Conservation (phyloP, 2,329 filamentous ascomycete species). For the Sclerotinia glacialis region DNA sequence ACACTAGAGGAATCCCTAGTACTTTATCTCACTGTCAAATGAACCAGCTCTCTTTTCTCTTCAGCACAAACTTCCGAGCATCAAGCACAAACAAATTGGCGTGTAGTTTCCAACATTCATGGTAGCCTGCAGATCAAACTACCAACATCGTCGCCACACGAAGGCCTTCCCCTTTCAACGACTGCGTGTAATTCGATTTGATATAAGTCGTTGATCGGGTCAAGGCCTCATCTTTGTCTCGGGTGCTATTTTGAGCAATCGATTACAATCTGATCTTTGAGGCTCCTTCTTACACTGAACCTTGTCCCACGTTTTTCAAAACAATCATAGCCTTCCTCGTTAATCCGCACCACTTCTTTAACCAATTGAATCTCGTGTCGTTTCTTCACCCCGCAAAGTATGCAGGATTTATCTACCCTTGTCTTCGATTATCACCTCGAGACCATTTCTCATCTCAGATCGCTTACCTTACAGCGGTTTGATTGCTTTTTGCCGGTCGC, state of each 20-base stretch:
- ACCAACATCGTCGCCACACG: slow-evolving; percentile 1
- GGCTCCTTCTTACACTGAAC: background rate
- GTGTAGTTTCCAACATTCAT: background rate
- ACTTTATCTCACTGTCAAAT: background rate
- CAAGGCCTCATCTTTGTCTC: background rate
- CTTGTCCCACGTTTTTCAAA: background rate
- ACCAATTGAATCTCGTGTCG: slow-evolving; percentile 1
- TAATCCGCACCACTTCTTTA: background rate
- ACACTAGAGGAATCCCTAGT: background rate
- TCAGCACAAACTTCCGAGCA: background rate
- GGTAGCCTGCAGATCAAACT: background rate
- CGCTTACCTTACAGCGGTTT: background rate
- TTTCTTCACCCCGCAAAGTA: background rate
- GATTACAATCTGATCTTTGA: background rate
- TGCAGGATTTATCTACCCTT: background rate
- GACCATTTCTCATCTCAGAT: background rate
- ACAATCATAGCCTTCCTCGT: background rate
- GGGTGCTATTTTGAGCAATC: slow-evolving; percentile 3
- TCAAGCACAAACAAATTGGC: background rate
- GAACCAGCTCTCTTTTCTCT: background rate
- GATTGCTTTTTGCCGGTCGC: background rate
- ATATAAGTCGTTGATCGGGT: slow-evolving; percentile 4
- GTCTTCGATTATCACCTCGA: background rate
- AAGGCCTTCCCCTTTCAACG: background rate
- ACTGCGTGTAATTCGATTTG: background rate